Conservation (phyloP, 139 green algal species). For the Spirogloea muscicola region DNA sequence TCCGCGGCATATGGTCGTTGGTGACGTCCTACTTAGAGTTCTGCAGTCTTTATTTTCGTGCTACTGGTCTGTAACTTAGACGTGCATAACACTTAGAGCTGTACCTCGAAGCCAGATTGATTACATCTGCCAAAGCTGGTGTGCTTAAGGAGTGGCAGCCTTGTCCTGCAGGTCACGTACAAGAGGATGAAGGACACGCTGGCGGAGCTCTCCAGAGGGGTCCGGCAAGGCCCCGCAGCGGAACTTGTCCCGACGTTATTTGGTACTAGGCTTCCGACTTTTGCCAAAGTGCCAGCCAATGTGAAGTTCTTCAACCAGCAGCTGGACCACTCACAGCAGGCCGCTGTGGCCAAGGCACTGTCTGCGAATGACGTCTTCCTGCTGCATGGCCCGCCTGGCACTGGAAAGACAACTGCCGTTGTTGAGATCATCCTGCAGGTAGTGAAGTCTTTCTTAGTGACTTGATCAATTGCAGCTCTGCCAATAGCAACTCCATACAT, state of each 20-base stretch:
- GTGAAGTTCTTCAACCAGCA: slow-evolving; percentile 56
- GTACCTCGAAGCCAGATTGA: no score
- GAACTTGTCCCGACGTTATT: slow-evolving; percentile 57
- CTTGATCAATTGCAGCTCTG: no score
- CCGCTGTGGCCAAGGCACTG: slow-evolving; percentile 72
- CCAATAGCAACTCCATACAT: no score
- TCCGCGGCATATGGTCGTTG: no score
- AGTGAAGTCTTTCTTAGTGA: no score
- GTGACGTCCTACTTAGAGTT: no score
- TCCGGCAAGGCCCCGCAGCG: neutral
- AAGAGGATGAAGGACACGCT: slow-evolving; percentile 57
- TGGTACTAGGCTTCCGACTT: slow-evolving; percentile 51
- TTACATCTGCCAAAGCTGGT: no score
- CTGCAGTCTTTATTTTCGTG: no score
- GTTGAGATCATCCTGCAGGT: slow-evolving; percentile 69
- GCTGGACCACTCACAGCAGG: slow-evolving; percentile 55
- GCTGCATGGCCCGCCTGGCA: slow-evolving; percentile 58
- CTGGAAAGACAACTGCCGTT: slow-evolving; percentile 58
- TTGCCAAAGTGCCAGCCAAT: slow-evolving; percentile 42
- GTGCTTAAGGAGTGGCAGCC: no score
- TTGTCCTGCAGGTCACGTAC: no score
- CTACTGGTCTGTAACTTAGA: no score
- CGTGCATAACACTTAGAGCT: no score
- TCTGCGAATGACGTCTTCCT: slow-evolving; percentile 63
- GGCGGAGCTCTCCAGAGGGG: slow-evolving; percentile 20